Evolutionary conservation across 495 filamentous ascomycete genomes (phyloP).

Genomic region (Aspergillus ostianus): DNA sequence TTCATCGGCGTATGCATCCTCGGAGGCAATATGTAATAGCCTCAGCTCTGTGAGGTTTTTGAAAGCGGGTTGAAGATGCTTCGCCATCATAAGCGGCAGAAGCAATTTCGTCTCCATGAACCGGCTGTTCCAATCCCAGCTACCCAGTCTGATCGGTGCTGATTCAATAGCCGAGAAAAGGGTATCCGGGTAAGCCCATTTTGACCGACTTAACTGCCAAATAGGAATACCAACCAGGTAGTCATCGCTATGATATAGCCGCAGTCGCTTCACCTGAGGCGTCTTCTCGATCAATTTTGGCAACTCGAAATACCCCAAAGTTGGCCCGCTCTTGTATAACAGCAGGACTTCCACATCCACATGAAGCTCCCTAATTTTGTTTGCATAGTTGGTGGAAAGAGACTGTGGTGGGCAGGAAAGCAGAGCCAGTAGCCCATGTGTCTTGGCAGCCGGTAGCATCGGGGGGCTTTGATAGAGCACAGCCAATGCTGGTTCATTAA

Average conservation of each 20-base stretch:
- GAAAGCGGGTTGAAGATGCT: constrained; percentile 62
- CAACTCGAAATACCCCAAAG: constrained; percentile 48
- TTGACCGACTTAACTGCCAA: constrained; percentile 33
- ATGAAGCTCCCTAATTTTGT: constrained; percentile 67
- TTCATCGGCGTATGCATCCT: constrained; percentile 22
- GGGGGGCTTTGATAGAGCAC: constrained; percentile 71
- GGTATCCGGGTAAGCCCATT: constrained; percentile 61
- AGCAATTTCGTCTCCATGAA: constrained; percentile 50
- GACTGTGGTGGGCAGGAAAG: constrained; percentile 41
- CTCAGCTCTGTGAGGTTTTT: constrained; percentile 54
- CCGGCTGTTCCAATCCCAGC: constrained; percentile 80
- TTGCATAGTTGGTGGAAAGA: constrained; percentile 54
- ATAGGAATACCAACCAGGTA: constrained; percentile 28
- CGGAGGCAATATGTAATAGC: constrained; percentile 62
- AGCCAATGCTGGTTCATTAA: constrained; percentile 72
- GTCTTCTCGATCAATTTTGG: constrained; percentile 38
- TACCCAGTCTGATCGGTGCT: constrained; percentile 50
- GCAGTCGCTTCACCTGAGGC: constrained; percentile 41
- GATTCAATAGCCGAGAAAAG: constrained; percentile 57
- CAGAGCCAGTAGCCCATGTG: constrained; percentile 46
- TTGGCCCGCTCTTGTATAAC: constrained; percentile 41
- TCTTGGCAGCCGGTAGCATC: constrained; percentile 49
- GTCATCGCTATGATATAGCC: constrained; percentile 43
- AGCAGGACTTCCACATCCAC: constrained; percentile 57
- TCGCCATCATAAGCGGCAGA: constrained; percentile 48